These are phyloP conservation scores for Sugiyamaella neomexicana DNA, from an alignment of 1,139 yeast species.

Conservation along the genomic window DNA sequence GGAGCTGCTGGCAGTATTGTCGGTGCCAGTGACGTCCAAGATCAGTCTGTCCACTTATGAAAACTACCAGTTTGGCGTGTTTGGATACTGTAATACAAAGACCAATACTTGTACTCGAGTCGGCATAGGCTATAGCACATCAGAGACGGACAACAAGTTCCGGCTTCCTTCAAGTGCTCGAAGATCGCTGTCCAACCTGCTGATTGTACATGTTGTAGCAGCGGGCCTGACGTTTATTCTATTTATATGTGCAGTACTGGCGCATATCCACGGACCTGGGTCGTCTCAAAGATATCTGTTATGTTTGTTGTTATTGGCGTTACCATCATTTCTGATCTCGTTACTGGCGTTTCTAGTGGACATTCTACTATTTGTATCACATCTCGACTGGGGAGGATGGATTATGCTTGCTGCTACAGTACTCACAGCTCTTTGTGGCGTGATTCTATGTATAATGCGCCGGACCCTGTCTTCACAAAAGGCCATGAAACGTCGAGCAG, in stretches of 20 bases:
- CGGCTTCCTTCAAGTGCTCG: conserved; percentile 59
- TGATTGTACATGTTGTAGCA: conserved; percentile 80
- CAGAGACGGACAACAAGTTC: conserved; percentile 43
- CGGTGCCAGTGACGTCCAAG: conserved; percentile 61
- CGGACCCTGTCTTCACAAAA: conserved; percentile 53
- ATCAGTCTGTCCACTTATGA: conserved; percentile 53
- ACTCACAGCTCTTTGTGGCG: conserved; percentile 45
- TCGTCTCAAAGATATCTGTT: conserved; percentile 42
- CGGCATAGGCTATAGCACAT: conserved; percentile 50
- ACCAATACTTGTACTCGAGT: conserved; percentile 51
- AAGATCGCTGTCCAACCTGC: conserved; percentile 63
- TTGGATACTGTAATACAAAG: conserved; percentile 66
- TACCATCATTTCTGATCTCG: conserved; percentile 51
- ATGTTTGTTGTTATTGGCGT: conserved; percentile 44
- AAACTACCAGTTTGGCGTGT: conserved; percentile 72
- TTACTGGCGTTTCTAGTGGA: conserved; percentile 57
- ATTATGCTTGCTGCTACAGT: conserved; percentile 49
- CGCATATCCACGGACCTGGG: conserved; percentile 45
- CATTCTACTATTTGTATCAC: conserved; percentile 53
- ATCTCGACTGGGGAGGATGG: conserved; percentile 59
- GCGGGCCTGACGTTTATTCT: conserved; percentile 70
- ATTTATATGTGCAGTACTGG: conserved; percentile 41
- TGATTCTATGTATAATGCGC: conserved; percentile 51
- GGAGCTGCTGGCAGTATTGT: conserved; percentile 54
- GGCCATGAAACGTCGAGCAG: conserved; percentile 38